These are phyloP conservation scores for Orbilia brochopaga DNA, from an alignment of 2,329 filamentous ascomycete genomes.

Conservation along the genomic window DNA sequence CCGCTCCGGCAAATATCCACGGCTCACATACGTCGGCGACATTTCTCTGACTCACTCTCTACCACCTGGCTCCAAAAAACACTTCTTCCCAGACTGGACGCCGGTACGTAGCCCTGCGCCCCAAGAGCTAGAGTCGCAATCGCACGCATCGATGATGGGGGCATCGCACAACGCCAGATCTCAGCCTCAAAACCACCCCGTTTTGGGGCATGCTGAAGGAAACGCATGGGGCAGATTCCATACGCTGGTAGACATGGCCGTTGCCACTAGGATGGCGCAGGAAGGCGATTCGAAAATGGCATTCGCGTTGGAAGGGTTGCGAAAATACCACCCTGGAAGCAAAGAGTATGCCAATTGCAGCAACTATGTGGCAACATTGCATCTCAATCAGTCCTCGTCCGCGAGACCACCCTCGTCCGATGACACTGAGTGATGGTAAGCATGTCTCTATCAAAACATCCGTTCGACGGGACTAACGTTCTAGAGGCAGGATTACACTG, in stretches of 20 bases:
- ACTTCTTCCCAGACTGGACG: constrained; percentile 20
- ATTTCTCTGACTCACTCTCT: not conserved
- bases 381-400: not conserved
- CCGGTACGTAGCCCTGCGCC: not conserved
- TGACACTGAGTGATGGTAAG: not conserved
- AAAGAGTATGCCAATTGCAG: constrained; percentile 9
- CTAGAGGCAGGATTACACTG: too few relatives aligned
- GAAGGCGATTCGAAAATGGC: constrained; percentile 1
- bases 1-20: not conserved
- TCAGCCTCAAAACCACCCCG: too few relatives aligned
- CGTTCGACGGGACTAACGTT: too few relatives aligned
- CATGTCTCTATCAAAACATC: too few relatives aligned
- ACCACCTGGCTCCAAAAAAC: not conserved
- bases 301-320: constrained; percentile 1
- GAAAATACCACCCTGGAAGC: not conserved
- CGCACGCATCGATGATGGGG: not conserved
- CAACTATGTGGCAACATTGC: constrained; percentile 2
- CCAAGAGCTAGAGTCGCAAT: not conserved
- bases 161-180: not conserved
- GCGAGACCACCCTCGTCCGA: too few relatives aligned
- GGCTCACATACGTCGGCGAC: too few relatives aligned
- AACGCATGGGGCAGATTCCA: constrained; percentile 14
- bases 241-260: constrained; percentile 24
- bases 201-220: not conserved
- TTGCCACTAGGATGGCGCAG: constrained; percentile 10